These are phyloP conservation scores for Phytopythium chamaehyphon DNA, from an alignment of 352 stramenopile species.

Conservation along the genomic window DNA sequence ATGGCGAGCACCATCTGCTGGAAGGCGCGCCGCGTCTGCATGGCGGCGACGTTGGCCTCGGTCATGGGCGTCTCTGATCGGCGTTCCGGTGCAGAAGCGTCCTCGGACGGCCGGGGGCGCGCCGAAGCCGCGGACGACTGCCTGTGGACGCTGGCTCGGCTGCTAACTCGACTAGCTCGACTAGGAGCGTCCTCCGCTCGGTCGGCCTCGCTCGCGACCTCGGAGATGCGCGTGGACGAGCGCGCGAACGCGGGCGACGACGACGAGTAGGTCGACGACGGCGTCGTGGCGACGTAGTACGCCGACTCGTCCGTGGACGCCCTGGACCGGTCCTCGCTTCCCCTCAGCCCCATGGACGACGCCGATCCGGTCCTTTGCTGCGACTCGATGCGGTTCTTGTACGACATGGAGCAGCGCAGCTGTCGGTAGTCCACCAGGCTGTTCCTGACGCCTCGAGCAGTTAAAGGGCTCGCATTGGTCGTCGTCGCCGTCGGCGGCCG, in stretches of 20 bases:
- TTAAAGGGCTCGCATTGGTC: conserved; percentile 6
- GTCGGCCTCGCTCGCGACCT: background rate
- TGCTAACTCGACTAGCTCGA: background rate
- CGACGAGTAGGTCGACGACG: conserved; percentile 3
- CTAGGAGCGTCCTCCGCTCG: background rate
- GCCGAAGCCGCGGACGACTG: background rate
- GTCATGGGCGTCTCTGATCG: conserved; percentile 35
- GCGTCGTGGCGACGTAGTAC: background rate
- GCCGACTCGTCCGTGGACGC: conserved; percentile 3
- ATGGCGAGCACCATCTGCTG: conserved; percentile 84
- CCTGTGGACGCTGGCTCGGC: too few relatives aligned
- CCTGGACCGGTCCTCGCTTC: conserved; percentile 5
- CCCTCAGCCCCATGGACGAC: conserved; percentile 22
- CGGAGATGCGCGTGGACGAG: conserved; percentile 2
- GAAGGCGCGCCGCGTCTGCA: conserved; percentile 77
- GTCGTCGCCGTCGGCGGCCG: conserved; percentile 1
- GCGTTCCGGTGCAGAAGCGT: conserved; percentile 4
- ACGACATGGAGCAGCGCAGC: conserved; percentile 81
- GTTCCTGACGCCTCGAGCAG: conserved; percentile 19
- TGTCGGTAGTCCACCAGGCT: conserved; percentile 72
- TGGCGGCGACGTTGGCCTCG: conserved; percentile 55
- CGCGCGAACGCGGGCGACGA: background rate
- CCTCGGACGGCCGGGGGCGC: conserved; percentile 2
- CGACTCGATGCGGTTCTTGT: conserved; percentile 68
- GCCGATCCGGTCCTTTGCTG: conserved; percentile 14